Conservation (phyloP, 2,329 filamentous ascomycete genomes). For the Geosmithia putterillii region DNA sequence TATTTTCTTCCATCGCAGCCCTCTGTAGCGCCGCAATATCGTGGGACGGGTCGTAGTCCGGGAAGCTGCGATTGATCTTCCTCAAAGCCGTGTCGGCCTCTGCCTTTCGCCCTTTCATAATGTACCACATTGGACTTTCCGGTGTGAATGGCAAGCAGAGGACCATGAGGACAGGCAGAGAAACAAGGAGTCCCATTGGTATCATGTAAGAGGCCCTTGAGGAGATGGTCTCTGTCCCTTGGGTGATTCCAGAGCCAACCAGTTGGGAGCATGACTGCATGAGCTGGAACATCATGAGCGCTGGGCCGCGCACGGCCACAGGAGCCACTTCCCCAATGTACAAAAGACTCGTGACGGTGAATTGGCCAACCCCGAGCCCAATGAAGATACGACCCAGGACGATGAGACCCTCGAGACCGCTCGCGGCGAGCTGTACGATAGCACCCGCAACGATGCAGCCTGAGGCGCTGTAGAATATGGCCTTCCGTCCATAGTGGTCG, state of each 20-base stretch:
- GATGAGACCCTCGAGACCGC: conserved; percentile 5
- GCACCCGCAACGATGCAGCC: conserved; percentile 12
- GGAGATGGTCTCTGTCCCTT: conserved; percentile 10
- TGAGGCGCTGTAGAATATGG: conserved; percentile 16
- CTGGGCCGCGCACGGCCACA: conserved; percentile 10
- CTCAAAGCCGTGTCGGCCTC: conserved; percentile 16
- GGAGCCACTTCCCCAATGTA: conserved; percentile 14
- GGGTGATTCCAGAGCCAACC: conserved; percentile 11
- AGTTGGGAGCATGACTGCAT: conserved; percentile 15
- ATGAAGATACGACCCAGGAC: conserved; percentile 7
- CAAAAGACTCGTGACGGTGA: conserved; percentile 7
- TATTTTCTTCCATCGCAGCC: conserved; percentile 8
- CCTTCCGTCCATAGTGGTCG: conserved; percentile 16
- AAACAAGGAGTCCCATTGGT: conserved; percentile 11
- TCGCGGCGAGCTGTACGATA: conserved; percentile 5
- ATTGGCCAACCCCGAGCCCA: conserved; percentile 8
- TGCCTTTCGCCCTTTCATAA: conserved; percentile 10
- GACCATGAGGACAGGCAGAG: conserved; percentile 10
- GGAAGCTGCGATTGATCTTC: conserved; percentile 16
- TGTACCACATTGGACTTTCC: conserved; percentile 15
- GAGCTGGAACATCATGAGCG: conserved; percentile 18
- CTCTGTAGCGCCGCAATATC: conserved; percentile 8
- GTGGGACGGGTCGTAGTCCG: conserved; percentile 11
- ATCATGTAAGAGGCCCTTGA: conserved; percentile 8
- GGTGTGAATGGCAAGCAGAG: conserved; percentile 9